phyloP scores from a whole-genome alignment of 140 eudicot genomes.

The Cichorium intybus region DNA sequence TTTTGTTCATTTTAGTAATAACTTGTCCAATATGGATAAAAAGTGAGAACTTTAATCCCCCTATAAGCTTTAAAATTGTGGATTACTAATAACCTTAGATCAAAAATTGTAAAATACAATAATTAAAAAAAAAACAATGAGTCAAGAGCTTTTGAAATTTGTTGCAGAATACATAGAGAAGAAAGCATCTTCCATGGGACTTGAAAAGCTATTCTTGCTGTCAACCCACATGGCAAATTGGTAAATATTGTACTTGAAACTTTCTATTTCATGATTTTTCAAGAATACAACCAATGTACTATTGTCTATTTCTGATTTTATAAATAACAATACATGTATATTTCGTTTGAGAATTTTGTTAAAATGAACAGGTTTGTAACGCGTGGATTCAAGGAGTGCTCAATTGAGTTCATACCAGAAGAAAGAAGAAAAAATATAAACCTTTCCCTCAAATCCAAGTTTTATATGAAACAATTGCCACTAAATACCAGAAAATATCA shows the following conservation, averaged over 20 bases:
- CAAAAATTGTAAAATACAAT: too few relatives aligned
- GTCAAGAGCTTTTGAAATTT: not conserved
- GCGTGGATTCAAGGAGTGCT: conserved; percentile 69
- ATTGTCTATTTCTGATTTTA: too few relatives aligned
- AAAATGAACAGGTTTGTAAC: conserved; percentile 56
- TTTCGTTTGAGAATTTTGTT: not conserved
- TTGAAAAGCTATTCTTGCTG: conserved; percentile 59
- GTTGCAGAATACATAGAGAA: conserved; percentile 60
- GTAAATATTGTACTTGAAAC: conserved; percentile 24
- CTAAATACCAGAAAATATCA: conserved; percentile 42
- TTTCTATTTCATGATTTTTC: not conserved
- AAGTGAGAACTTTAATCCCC: too few relatives aligned
- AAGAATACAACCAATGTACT: not conserved
- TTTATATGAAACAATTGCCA: conserved; percentile 47
- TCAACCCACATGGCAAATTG: conserved; percentile 75
- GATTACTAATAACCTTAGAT: too few relatives aligned
- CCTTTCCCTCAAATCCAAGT: conserved; percentile 49
- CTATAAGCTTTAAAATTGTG: too few relatives aligned
- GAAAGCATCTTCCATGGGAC: too few relatives aligned
- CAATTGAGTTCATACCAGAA: conserved; percentile 53
- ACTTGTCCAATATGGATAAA: too few relatives aligned
- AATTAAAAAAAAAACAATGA: too few relatives aligned
- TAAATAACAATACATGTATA: not conserved
- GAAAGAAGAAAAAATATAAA: conserved; percentile 57
- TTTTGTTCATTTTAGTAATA: too few relatives aligned